A percentile compares a stretch with the other conserved stretches of the same genome.
Evolutionary conservation across 495 filamentous ascomycete species (phyloP).

Genomic region (Aspergillus biplanus): DNA sequence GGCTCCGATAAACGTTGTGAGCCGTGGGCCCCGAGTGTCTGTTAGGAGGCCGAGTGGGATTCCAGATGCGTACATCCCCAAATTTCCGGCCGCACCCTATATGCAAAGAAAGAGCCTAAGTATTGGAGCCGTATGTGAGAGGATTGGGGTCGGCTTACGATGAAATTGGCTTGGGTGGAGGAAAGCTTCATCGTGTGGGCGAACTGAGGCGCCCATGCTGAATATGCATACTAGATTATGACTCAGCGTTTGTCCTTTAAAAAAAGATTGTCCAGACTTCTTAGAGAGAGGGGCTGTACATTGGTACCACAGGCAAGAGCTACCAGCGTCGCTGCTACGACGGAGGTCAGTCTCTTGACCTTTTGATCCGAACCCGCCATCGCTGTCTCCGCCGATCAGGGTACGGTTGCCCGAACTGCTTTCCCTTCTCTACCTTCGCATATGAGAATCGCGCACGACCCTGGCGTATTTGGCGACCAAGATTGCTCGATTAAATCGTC

Average conservation of each 20-base stretch:
- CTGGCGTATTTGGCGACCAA: neutral
- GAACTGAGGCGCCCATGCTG: conserved; percentile 96
- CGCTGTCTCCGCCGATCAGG: conserved; percentile 8
- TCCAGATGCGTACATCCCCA: conserved; percentile 93
- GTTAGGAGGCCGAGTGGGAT: conserved; percentile 89
- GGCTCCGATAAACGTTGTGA: conserved; percentile 74
- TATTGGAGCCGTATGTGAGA: neutral
- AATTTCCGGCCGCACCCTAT: conserved; percentile 83
- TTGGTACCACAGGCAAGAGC: conserved; percentile 92
- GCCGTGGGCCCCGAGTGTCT: conserved; percentile 79
- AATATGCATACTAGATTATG: conserved; percentile 84
- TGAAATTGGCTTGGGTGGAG: conserved; percentile 66
- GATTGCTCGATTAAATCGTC: conserved; percentile 1
- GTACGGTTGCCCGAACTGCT: conserved; percentile 14
- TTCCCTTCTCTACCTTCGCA: conserved; percentile 9
- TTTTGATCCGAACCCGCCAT: conserved; percentile 36
- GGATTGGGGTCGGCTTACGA: neutral
- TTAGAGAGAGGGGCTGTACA: conserved; percentile 52
- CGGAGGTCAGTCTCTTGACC: conserved; percentile 67
- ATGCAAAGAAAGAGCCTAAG: conserved; percentile 20
- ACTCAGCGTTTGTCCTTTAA: conserved; percentile 14
- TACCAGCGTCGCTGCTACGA: conserved; percentile 82
- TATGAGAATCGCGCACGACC: conserved; percentile 2
- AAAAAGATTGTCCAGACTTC: neutral
- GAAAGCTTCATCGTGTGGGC: conserved; percentile 82